phyloP scores from a whole-genome alignment of 2,329 filamentous ascomycete genomes.

The Corynespora cassiicola region DNA sequence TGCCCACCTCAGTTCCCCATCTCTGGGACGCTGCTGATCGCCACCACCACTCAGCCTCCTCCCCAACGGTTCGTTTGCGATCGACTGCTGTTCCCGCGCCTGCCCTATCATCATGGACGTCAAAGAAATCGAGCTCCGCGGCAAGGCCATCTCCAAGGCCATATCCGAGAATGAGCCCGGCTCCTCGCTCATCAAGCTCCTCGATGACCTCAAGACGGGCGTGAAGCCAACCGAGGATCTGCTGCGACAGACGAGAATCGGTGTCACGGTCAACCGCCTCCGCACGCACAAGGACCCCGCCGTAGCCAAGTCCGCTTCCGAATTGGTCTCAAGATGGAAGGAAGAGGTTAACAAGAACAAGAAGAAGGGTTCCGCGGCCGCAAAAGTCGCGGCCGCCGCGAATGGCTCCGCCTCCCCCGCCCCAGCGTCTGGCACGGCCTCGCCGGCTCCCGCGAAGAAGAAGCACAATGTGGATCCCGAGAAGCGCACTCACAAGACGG shows the following conservation, averaged over 20 bases:
- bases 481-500: slow-evolving; percentile 82
- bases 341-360: slow-evolving; percentile 69
- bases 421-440: slow-evolving; percentile 46
- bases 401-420: slow-evolving; percentile 39
- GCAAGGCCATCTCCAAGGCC: slow-evolving; percentile 82
- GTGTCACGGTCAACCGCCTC: slow-evolving; percentile 85
- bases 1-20: slow-evolving; percentile 12
- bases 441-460: slow-evolving; percentile 59
- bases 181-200: slow-evolving; percentile 72
- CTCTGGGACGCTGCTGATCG: slow-evolving; percentile 6
- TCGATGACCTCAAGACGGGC: slow-evolving; percentile 80
- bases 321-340: slow-evolving; percentile 89
- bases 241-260: slow-evolving; percentile 88
- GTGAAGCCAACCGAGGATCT: slow-evolving; percentile 88
- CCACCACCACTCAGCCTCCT: slow-evolving; percentile 1
- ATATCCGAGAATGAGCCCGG: slow-evolving; percentile 76
- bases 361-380: slow-evolving; percentile 32
- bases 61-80: slow-evolving; percentile 1
- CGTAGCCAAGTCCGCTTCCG: slow-evolving; percentile 76
- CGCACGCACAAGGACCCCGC: slow-evolving; percentile 78
- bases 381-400: slow-evolving; percentile 20
- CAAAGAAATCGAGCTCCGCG: slow-evolving; percentile 78
- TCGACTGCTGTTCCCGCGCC: slow-evolving; percentile 1
- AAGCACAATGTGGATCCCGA: slow-evolving; percentile 68
- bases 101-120: slow-evolving; percentile 68